Evolutionary conservation across 495 filamentous ascomycete species (phyloP).

Genomic region (Podospora australis): DNA sequence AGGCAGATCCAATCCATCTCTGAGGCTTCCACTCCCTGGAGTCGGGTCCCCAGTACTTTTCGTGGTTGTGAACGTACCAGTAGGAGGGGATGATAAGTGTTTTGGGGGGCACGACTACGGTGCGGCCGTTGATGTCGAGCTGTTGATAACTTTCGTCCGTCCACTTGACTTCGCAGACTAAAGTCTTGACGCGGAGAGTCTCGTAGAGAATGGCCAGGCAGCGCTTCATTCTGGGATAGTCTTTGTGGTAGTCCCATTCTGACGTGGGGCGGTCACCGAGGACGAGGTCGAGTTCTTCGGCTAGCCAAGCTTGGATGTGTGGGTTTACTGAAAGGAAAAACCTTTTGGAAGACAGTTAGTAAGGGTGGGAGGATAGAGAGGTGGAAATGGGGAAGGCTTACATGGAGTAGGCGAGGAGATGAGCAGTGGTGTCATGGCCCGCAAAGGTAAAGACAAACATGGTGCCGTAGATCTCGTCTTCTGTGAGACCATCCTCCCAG

Average conservation of each 20-base stretch:
- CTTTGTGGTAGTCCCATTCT: constrained; percentile 33
- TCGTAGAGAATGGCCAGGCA: constrained; percentile 46
- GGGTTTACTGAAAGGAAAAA: constrained; percentile 43
- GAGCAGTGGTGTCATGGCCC: constrained; percentile 51
- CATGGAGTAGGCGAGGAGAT: constrained; percentile 43
- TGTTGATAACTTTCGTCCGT: constrained; percentile 22
- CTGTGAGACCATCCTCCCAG: constrained; percentile 10
- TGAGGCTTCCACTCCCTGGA: constrained; percentile 28
- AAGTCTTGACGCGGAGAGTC: constrained; percentile 44
- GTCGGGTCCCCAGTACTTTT: constrained; percentile 23
- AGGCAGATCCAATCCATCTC: constrained; percentile 21
- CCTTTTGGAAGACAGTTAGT: too few species aligned
- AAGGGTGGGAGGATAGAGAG: too few species aligned
- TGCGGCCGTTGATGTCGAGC: constrained; percentile 13
- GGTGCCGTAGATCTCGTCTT: constrained; percentile 44
- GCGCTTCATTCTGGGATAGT: constrained; percentile 39
- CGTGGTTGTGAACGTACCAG: constrained; percentile 16
- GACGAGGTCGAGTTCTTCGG: constrained; percentile 19
- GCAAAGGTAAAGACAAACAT: constrained; percentile 51
- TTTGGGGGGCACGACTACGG: constrained; percentile 13
- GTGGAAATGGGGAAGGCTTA: too few species aligned
- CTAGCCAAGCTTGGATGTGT: constrained; percentile 36
- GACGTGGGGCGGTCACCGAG: constrained; percentile 17
- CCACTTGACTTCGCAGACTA: constrained; percentile 36
- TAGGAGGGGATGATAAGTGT: constrained; percentile 12